These are phyloP conservation scores for Canavalia ensiformis DNA, from an alignment of 306 rosid genomes.

Conservation along the genomic window DNA sequence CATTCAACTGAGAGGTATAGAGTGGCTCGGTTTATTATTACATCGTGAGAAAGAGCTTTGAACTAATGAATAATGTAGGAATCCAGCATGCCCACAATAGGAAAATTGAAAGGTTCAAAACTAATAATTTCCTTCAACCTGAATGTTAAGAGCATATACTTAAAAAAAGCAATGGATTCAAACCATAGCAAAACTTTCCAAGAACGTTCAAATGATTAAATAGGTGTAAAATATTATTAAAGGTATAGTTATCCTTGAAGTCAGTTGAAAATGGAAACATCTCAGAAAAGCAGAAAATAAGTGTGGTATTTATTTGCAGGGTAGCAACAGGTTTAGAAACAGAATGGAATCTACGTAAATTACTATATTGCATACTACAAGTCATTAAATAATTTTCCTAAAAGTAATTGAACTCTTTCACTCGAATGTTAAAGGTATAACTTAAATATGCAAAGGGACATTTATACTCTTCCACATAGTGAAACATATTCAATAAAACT, in stretches of 20 bases:
- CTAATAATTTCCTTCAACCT: neutral
- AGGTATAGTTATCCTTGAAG: no score
- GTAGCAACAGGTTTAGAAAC: slow-evolving; percentile 4
- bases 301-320: neutral
- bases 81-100: neutral
- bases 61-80: neutral
- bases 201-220: neutral
- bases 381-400: neutral
- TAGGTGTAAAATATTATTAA: neutral
- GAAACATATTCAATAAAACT: neutral
- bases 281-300: neutral
- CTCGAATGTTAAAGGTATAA: neutral
- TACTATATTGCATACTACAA: neutral
- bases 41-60: neutral
- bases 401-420: neutral
- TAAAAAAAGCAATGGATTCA: neutral
- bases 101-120: neutral
- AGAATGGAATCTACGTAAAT: neutral
- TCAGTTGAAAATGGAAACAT: neutral
- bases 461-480: neutral
- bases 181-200: neutral
- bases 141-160: neutral
- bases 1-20: no score
- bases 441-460: slow-evolving; percentile 7
- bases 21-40: no score